Base-by-base conservation (phyloP, 1,284 basidiomycete genomes). In the Pseudozyma hubeiensis region DNA sequence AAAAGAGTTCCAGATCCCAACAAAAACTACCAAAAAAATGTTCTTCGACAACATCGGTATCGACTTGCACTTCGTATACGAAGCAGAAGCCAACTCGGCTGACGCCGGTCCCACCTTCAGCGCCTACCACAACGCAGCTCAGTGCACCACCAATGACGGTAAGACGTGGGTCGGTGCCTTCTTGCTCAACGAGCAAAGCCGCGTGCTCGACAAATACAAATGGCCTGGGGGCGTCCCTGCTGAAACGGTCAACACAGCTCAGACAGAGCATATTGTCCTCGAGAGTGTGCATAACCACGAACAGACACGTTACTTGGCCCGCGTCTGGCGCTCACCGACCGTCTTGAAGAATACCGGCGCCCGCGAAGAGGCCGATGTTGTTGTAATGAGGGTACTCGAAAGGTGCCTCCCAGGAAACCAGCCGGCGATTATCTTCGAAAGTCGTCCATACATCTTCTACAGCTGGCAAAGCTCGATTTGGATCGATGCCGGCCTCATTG, bases 51-150 rank as follows among this genome's bases (percentile, higher is more conserved):
- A 29, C 24, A 60, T 66, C 43, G 57, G 57, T 41, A 60, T 60
- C 33, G 64, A 66, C 19, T 57, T 66, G 8, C 56, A 60, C 53
- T 66, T 66, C 40, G 6, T 56, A 44, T 43, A 43, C 49, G 57
- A 66, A 24, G 53, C 43, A 6, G 31, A 52, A 17, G 7, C 14
- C 48, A 44, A 41, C n/a, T 35, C 48, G 14, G 16, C 43, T 6
- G 7, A 35, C n/a, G 53, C 37, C 10, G 30, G 49, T 7, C 31
- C 17, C 13, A 33, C 53, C 37, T 66, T 66, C 30, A 41, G n/a
- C 9, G 14, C 29, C 16, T 56, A 56, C n/a, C 49, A 47, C 2
- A 45, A 56, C 24, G 53, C 64, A 4, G 64, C 14, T 9, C 57
- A 46, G 16, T 24, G 35, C 19, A 14, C 29, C 10, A n/a, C 24